phyloP scores from a whole-genome alignment of 2,329 filamentous ascomycete species.

The Pyrenochaeta sp. region DNA sequence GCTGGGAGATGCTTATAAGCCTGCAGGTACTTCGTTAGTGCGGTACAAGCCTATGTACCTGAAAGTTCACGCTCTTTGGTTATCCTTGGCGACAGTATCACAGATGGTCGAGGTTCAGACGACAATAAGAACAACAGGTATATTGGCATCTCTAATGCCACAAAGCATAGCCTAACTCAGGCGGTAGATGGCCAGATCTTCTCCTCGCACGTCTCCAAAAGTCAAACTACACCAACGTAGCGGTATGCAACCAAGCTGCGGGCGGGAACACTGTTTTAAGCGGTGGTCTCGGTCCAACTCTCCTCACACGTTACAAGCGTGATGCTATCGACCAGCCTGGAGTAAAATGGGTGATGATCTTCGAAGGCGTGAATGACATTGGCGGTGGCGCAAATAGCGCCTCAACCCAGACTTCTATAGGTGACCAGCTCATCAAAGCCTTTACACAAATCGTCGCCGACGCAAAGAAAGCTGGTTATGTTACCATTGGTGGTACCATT shows the following conservation, averaged over 20 bases:
- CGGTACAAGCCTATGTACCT: constrained; percentile 63
- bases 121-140: constrained; percentile 23
- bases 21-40: constrained; percentile 64
- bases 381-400: constrained; percentile 59
- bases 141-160: constrained; percentile 47
- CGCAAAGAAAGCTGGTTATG: constrained; percentile 55
- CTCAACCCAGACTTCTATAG: constrained; percentile 57
- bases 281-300: constrained; percentile 69
- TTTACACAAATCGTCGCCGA: constrained; percentile 64
- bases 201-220: constrained; percentile 56
- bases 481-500: constrained; percentile 68
- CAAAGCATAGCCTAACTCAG: constrained; percentile 54
- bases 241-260: constrained; percentile 71
- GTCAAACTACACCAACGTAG: constrained; percentile 58
- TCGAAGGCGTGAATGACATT: constrained; percentile 73
- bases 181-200: constrained; percentile 59
- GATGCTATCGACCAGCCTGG: constrained; percentile 68
- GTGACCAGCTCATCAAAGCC: constrained; percentile 62
- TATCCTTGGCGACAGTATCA: constrained; percentile 71
- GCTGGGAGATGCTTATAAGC: neutral
- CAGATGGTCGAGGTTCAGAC: constrained; percentile 66
- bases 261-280: constrained; percentile 71
- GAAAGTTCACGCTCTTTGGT: constrained; percentile 56
- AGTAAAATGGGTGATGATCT: constrained; percentile 69
- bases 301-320: constrained; percentile 67